These are phyloP conservation scores for Diaporthe eres DNA, from an alignment of 2,329 filamentous ascomycete genomes.

Conservation along the genomic window DNA sequence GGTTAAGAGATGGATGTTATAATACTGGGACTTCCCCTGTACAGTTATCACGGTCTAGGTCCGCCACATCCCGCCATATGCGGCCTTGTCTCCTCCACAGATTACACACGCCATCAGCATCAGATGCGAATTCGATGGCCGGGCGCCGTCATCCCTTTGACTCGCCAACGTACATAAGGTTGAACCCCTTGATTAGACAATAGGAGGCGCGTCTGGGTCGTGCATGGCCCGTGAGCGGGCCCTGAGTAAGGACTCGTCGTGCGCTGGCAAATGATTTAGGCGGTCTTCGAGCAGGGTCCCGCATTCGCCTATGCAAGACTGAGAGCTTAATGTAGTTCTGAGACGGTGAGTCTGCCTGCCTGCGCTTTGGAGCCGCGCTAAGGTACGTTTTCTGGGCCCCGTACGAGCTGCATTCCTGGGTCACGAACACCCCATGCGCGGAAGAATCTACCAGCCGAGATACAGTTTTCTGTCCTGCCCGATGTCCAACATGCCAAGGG, in stretches of 20 bases:
- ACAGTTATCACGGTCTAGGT: background rate
- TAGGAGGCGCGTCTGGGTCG: no score
- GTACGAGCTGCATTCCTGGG: background rate
- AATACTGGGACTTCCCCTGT: background rate
- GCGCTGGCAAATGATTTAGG: background rate
- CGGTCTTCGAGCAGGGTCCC: background rate
- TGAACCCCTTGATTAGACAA: background rate
- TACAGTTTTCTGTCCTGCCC: background rate
- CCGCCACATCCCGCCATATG: background rate
- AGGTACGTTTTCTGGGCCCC: background rate
- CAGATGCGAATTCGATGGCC: background rate
- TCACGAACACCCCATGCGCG: background rate
- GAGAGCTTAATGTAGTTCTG: background rate
- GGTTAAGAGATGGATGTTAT: no score
- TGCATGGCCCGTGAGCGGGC: background rate
- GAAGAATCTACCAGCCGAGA: background rate
- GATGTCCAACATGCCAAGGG: no score
- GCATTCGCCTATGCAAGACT: background rate
- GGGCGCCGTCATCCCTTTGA: background rate
- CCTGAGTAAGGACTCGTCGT: background rate
- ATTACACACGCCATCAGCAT: background rate
- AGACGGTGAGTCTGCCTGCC: background rate
- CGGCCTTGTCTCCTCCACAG: background rate
- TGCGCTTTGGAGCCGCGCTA: background rate
- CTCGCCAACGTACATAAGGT: slow-evolving; percentile 21